Evolutionary conservation across 2,329 filamentous ascomycete genomes (phyloP).

Genomic region (Beauveria sp.): DNA sequence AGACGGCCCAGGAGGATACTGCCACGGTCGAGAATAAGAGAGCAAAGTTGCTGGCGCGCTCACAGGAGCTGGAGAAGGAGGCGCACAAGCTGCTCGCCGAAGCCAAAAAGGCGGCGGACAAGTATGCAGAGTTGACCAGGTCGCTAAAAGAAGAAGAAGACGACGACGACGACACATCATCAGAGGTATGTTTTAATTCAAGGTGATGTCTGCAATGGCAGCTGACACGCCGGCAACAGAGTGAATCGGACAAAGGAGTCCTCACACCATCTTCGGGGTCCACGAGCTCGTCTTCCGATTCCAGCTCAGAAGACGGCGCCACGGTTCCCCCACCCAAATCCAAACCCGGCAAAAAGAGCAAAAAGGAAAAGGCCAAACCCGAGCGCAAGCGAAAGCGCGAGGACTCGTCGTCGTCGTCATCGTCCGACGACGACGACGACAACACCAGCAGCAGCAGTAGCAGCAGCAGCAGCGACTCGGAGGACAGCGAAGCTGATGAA

Average conservation of each 20-base stretch:
- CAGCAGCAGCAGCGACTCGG: slow-evolving; percentile 2
- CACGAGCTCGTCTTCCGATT: slow-evolving; percentile 4
- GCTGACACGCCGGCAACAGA: neutral
- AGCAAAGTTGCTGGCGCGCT: slow-evolving; percentile 28
- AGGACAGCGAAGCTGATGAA: slow-evolving; percentile 11
- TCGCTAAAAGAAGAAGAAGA: no score
- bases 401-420: neutral
- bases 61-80: slow-evolving; percentile 33
- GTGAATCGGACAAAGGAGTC: neutral
- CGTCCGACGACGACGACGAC: slow-evolving; percentile 1
- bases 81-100: slow-evolving; percentile 32
- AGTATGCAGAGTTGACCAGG: slow-evolving; percentile 20
- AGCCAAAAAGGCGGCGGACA: slow-evolving; percentile 28
- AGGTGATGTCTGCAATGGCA: no score
- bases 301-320: slow-evolving; percentile 19
- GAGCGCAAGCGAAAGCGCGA: slow-evolving; percentile 12
- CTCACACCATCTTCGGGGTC: neutral
- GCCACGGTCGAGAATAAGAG: slow-evolving; percentile 27
- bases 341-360: slow-evolving; percentile 12
- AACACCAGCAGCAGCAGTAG: neutral
- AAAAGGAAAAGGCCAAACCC: slow-evolving; percentile 13
- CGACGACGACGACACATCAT: neutral
- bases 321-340: slow-evolving; percentile 8
- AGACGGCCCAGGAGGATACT: neutral
- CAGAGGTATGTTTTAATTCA: slow-evolving; percentile 14